These are phyloP conservation scores for Leishmania mexicana DNA, from an alignment of 208 protist species.

Conservation along the genomic window DNA sequence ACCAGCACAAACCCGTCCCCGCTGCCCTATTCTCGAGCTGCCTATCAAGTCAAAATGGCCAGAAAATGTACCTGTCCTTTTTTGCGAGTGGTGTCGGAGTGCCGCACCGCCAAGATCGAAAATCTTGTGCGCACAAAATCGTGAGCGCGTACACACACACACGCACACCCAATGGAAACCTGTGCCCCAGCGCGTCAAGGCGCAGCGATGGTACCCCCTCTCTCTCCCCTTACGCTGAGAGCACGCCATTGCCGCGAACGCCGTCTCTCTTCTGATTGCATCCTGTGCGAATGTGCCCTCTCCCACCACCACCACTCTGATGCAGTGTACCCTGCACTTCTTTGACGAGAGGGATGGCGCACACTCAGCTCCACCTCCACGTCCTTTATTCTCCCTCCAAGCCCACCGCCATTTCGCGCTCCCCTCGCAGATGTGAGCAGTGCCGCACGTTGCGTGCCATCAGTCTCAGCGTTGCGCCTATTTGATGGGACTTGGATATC, in stretches of 20 bases:
- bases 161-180: constrained; percentile 29
- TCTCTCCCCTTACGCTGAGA: background rate
- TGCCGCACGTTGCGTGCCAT: background rate
- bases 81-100: background rate
- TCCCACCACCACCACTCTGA: background rate
- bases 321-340: background rate
- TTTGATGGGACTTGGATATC: background rate
- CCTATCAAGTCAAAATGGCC: background rate
- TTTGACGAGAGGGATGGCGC: background rate
- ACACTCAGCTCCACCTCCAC: background rate
- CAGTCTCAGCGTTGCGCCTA: background rate
- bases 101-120: background rate
- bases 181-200: constrained; percentile 12
- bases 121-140: constrained; percentile 12
- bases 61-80: background rate
- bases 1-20: background rate
- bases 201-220: background rate
- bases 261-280: background rate
- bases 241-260: background rate
- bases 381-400: background rate
- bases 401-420: background rate
- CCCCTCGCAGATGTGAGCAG: background rate
- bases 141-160: constrained; percentile 32
- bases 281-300: background rate
- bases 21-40: background rate